Base-by-base conservation (phyloP, 108 stramenopile genomes). In the Mediolabrus comicus region DNA sequence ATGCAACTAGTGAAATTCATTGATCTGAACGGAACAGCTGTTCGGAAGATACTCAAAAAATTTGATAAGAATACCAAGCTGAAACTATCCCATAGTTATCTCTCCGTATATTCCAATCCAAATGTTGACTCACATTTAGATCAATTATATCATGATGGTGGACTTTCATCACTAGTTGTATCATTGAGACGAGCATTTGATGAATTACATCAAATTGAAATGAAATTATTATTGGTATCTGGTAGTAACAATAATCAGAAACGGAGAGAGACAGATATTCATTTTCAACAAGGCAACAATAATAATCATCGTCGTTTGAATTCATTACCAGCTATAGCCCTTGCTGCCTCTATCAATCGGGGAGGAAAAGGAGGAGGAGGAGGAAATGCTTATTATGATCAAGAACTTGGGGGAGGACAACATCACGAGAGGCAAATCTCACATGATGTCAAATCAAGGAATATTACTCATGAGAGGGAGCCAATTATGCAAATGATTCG, bases 1-100 rank as follows among this genome's bases (percentile, higher is more conserved):
- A 28, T 29, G 24, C 60, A 81, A 11, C 59, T 86, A 35, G 66
- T 85, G 30, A 77, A 87, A 28, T 85, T 90, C 69, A 34, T 87
- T 34, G 74, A 77, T 5, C 55, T 90, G 58, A 86, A 86, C 71
- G 69, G 72, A 29, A 87, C 84, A 13, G 88, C 85, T 7, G 81
- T 85, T 29, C 58, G 76, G 59, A 89, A 89, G 55, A 89, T 89
- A 51, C 65, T 86, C 22, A 90, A 87, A 58, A 87, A 86, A 58
- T 83, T 71, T 60, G 86, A 87, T 76, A 87, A 87, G 53, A 67
- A 64, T 10, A 74, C 53, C 1, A 49, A 49, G 41, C n/a, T 17
- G 16, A 43, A 49, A 49, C 16, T 49, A 19, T 49, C 46, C 6
- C 46, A 49, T n/a, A 49, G n/a, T 49, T 49, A 49, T 22, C 46